Evolutionary conservation across 345 rosid genomes (phyloP), one percentile per base, ranked within the genome.

Genomic region (Brassica cretica): DNA sequence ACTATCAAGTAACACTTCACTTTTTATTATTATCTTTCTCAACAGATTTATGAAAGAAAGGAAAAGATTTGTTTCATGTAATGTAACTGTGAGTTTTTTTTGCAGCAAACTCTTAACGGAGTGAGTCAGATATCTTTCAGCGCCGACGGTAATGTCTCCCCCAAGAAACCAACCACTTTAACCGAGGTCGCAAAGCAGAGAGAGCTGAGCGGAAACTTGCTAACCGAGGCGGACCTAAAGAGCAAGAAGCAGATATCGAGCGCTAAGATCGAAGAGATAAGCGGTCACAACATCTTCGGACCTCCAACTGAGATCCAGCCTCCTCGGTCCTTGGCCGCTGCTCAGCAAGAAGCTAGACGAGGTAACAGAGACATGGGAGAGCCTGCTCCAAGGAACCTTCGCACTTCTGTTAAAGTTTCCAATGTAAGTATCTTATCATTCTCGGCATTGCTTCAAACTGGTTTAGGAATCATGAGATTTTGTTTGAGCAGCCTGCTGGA

Each of bases 111-210:
- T 9, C 32, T 88, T 72, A 86, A 87, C 49, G 94, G 94, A 71
- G 68, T 90, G 78, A 92, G 96, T 84, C 97, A 92, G 80, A 92
- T 92, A 83, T 89, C 97, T 12, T 92, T 92, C 77, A 85, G 85
- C 44, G 88, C 86, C 3, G 97, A 90, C 41, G 92, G 89, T 29
- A 80, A 87, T 53, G 81, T 92, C 61, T 89, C 97, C 46, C 96
- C 91, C 4, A 92, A 87, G 83, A 92, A 86, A 77, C 96, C 96
- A 33, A 75, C 85, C 68, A 77, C 91, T 77, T 64, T 90, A 71
- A 83, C 93, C 0, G 97, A 92, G 82, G 93, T 90, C 6, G 96
- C 97, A 29, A 92, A 92, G 85, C 97, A 92, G 71, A 84, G 92
- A 21, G 97, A 92, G 82, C 82, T 92, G 29, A 90, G 92, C 27